A percentile compares a stretch with the other conserved stretches of the same genome.
Conservation (phyloP, 139 green algal species). For the Micractinium conductrix region DNA sequence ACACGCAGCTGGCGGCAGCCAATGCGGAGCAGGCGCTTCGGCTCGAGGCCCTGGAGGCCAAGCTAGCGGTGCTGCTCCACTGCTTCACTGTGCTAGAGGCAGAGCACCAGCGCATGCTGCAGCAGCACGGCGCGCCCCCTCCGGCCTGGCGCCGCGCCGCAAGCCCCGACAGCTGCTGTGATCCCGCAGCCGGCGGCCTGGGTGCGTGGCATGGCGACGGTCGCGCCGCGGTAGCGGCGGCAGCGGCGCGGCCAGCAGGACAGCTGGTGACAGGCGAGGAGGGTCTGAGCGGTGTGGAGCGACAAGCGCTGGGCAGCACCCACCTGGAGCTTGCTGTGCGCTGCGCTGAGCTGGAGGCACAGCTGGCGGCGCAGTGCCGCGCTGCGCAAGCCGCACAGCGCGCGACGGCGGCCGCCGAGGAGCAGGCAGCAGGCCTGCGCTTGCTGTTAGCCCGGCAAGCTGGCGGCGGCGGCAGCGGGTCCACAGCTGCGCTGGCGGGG, state of each 20-base stretch:
- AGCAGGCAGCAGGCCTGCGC: slow-evolving; percentile 19
- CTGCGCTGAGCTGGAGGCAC: slow-evolving; percentile 26
- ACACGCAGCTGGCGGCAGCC: background rate
- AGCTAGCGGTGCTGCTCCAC: slow-evolving; percentile 6
- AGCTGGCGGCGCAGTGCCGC: background rate
- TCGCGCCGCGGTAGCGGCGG: background rate
- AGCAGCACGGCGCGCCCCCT: background rate
- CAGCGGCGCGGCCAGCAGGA: background rate
- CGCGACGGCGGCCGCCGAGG: background rate
- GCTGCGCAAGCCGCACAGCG: background rate
- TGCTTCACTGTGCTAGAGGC: slow-evolving; percentile 10
- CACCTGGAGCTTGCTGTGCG: slow-evolving; percentile 1
- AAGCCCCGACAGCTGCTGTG: background rate
- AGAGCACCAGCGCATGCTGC: background rate
- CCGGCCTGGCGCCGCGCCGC: background rate
- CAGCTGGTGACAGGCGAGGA: background rate
- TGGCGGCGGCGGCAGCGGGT: background rate
- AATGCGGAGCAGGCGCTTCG: background rate
- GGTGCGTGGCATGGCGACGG: background rate
- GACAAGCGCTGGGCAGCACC: background rate
- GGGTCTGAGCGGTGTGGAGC: background rate
- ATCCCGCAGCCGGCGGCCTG: background rate
- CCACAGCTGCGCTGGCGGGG: background rate
- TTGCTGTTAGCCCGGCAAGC: slow-evolving; percentile 8
- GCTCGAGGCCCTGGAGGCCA: slow-evolving; percentile 5